phyloP scores from a whole-genome alignment of 108 stramenopile species.

The Cyclotella kingstonii region DNA sequence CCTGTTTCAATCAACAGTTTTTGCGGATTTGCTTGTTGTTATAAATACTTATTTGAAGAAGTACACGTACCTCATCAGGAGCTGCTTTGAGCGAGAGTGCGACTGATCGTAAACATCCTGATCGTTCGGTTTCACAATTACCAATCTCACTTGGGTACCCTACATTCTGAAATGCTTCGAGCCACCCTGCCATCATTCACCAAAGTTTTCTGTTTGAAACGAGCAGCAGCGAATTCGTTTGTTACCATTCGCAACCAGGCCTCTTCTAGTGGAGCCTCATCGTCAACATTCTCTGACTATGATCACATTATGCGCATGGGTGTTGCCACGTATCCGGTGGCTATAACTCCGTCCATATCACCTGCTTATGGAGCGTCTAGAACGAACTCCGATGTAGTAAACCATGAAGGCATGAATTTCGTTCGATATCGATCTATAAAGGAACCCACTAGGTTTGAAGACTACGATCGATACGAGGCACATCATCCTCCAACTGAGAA shows the following conservation, averaged over 20 bases:
- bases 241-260: neutral
- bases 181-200: too few species aligned
- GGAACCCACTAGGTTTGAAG: constrained; percentile 5
- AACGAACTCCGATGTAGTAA: neutral
- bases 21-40: too few species aligned
- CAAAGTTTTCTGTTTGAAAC: too few species aligned
- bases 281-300: neutral
- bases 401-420: neutral
- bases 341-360: neutral
- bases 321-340: neutral
- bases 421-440: constrained; percentile 1
- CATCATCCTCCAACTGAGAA: constrained; percentile 4
- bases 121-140: too few species aligned
- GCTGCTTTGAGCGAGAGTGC: too few species aligned
- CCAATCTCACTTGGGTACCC: too few species aligned
- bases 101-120: too few species aligned
- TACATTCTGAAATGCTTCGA: too few species aligned
- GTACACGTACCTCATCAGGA: too few species aligned
- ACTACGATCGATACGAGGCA: constrained; percentile 3
- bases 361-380: neutral
- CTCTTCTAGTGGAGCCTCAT: neutral
- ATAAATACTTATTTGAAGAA: too few species aligned
- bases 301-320: constrained; percentile 13
- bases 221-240: too few species aligned
- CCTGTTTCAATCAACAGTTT: too few species aligned